Evolutionary conservation across 208 protist species (phyloP).

Genomic region (Borovskyia barvae): DNA sequence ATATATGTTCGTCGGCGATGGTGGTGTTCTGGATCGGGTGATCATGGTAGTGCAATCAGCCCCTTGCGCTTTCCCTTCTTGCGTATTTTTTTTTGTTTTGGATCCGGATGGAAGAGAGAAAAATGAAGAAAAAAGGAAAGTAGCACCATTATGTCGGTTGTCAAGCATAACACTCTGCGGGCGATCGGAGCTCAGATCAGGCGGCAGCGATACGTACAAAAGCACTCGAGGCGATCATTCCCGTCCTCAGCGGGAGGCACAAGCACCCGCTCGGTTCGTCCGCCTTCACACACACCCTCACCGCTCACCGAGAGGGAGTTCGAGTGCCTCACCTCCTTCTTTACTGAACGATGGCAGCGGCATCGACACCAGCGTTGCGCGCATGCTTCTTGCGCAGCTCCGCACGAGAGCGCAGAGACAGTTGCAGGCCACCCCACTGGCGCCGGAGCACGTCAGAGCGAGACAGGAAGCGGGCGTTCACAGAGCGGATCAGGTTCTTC

Average conservation of each 20-base stretch:
- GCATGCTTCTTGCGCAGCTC: slow-evolving; percentile 84
- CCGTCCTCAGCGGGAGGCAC: too few species aligned
- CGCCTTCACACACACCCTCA: too few species aligned
- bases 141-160: background rate
- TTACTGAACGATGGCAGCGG: slow-evolving; percentile 43
- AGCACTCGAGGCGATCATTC: too few species aligned
- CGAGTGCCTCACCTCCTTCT: too few species aligned
- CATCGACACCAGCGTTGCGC: slow-evolving; percentile 65
- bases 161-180: background rate
- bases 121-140: background rate
- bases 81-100: too few species aligned
- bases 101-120: too few species aligned
- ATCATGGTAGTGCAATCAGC: too few species aligned
- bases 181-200: background rate
- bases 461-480: slow-evolving; percentile 95
- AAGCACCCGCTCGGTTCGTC: too few species aligned
- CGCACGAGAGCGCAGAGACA: slow-evolving; percentile 77
- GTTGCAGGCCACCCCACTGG: slow-evolving; percentile 94
- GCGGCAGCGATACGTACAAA: background rate
- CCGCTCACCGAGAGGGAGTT: too few species aligned
- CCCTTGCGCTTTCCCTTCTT: too few species aligned
- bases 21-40: too few species aligned
- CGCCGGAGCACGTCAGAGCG: slow-evolving; percentile 87
- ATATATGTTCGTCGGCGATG: too few species aligned
- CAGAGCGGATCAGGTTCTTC: slow-evolving; percentile 89